phyloP scores from a whole-genome alignment of 257 asterid species.

The Solanum commersonii region DNA sequence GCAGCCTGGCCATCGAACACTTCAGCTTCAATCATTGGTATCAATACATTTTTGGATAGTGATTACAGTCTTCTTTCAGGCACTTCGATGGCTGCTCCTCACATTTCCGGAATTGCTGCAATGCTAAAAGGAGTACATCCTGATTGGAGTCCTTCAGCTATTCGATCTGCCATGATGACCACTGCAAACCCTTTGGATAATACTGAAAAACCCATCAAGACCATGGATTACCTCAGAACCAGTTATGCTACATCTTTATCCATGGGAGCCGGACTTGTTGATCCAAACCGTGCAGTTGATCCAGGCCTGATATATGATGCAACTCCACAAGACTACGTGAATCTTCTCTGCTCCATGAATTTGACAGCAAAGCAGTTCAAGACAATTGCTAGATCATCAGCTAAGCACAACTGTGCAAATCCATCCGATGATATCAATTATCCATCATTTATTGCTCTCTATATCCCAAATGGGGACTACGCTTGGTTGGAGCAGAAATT shows the following conservation, averaged over 20 bases:
- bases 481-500: neutral
- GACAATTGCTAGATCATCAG: neutral
- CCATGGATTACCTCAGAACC: neutral
- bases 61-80: neutral
- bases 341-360: conserved; percentile 16
- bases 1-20: neutral
- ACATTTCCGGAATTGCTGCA: neutral
- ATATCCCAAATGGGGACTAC: neutral
- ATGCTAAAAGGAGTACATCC: neutral
- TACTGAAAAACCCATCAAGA: neutral
- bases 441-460: conserved; percentile 2
- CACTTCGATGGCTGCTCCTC: neutral
- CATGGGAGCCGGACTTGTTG: conserved; percentile 8
- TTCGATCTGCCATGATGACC: neutral
- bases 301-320: conserved; percentile 14
- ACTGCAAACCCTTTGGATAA: neutral
- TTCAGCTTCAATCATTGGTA: neutral
- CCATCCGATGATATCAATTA: conserved; percentile 5
- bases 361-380: neutral
- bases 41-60: neutral
- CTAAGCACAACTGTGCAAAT: conserved; percentile 1
- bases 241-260: conserved; percentile 2
- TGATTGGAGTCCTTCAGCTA: neutral
- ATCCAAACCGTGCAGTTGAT: conserved; percentile 13
- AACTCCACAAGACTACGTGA: conserved; percentile 8